Percentiles rank a stretch among this genome's conserved stretches.
phyloP scores from a whole-genome alignment of 345 rosid species.

The Crucihimalaya himalaica region DNA sequence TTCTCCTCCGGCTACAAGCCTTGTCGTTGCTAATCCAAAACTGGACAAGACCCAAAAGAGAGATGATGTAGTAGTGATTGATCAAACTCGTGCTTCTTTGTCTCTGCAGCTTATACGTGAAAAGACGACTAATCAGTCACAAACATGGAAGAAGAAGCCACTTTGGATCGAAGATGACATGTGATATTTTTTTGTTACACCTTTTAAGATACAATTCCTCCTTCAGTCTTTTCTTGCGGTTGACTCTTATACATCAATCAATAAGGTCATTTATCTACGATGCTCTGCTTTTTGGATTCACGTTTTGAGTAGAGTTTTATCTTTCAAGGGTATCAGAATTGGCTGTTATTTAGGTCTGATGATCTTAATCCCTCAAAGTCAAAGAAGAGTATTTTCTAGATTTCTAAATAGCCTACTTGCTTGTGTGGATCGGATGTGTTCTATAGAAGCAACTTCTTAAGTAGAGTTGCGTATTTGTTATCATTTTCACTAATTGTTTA shows the following conservation, averaged over 20 bases:
- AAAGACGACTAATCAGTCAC: constrained; percentile 18
- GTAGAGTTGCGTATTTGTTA: not conserved
- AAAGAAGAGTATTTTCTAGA: not conserved
- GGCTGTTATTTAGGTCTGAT: not conserved
- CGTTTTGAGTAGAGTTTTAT: not conserved
- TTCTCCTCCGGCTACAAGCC: constrained; percentile 25
- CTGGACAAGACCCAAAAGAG: constrained; percentile 16
- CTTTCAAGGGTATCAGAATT: not conserved
- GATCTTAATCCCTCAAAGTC: not conserved
- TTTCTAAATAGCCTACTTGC: not conserved
- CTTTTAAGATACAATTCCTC: not conserved
- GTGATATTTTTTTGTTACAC: not conserved
- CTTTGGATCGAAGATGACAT: constrained; percentile 23
- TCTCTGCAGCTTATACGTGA: constrained; percentile 23
- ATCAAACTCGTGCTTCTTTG: constrained; percentile 31
- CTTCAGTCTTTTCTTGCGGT: not conserved
- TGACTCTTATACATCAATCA: not conserved
- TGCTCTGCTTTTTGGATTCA: not conserved
- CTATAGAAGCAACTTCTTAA: not conserved
- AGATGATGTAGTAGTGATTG: constrained; percentile 15
- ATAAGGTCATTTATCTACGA: not conserved
- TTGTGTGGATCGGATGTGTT: not conserved
- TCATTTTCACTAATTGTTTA: not conserved
- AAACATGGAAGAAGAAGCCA: constrained; percentile 29
- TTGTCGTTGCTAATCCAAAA: constrained; percentile 16